Evolutionary conservation across 2,329 filamentous ascomycete genomes (phyloP), one percentile per base, ranked within the genome.

Genomic region (Leptographium radiaticola): DNA sequence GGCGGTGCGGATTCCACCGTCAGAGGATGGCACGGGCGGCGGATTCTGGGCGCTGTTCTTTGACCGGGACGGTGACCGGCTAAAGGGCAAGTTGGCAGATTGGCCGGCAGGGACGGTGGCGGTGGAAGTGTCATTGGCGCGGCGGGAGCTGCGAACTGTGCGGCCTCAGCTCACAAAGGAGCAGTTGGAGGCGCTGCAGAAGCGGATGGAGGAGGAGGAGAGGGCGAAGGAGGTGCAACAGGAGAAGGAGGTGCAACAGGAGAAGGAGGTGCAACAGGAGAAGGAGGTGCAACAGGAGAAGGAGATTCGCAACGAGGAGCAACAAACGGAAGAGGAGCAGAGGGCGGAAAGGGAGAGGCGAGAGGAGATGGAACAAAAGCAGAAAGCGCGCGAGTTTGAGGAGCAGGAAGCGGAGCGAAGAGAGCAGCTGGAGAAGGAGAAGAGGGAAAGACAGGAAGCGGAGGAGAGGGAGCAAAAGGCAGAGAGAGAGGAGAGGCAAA

Each of bases 41-140:
- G 68, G 67, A 0, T 65, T 71, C 48, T 76, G 73, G 72, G 68
- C 70, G 4, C 60, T 75, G 1, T 76, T 74, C 58, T 76, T 73
- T 53, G 73, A 76, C 57, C 60, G 62, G 9, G 73, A 76, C 45
- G 71, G 72, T 25, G 67, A 78, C 55, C 66, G 67, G 1, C 59
- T 78, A 33, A 62, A 58, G 46, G 64, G 62, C 1, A 79, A 75
- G 59, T 64, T 80, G 4, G 67, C 53, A 0, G 34, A 39, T 10
- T 48, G 56, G 50, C 55, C 70, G 0, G 62, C 66, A 50, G 75
- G 71, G 2, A 75, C 70, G 3, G 67, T 72, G 13, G 71, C 81
- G 0, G 66, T 82, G 8, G 79, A 81, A 52, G 64, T 83, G 4
- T 77, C 81, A 61, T 63, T 82, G 30, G 67, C 67, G 2, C 68